Percentiles rank a stretch among this genome's conserved stretches.
Evolutionary conservation across 805 yeast species (phyloP).

Genomic region (Saturnispora kantuleensis): DNA sequence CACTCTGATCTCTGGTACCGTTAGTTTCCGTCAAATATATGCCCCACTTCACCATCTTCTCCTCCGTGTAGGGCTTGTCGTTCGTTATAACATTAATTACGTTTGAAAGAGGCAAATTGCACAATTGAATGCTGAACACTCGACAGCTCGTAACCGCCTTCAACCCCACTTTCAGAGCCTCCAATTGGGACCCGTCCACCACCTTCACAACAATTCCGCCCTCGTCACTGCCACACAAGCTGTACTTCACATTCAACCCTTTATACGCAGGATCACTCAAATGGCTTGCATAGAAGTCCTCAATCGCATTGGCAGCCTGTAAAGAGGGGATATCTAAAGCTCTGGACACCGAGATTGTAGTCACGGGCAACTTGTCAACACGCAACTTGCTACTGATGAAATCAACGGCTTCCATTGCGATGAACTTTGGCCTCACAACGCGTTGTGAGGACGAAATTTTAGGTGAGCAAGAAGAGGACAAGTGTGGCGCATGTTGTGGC

Average conservation of each 20-base stretch:
- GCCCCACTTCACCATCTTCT: conserved; percentile 20
- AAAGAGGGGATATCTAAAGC: conserved; percentile 12
- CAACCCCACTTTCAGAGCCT: conserved; percentile 10
- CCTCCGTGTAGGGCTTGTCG: conserved; percentile 11
- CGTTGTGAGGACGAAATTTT: too few relatives aligned
- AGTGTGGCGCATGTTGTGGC: neutral
- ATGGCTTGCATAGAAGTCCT: conserved; percentile 15
- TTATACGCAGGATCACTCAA: conserved; percentile 12
- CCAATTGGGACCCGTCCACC: conserved; percentile 11
- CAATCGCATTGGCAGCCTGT: conserved; percentile 17
- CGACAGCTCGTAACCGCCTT: conserved; percentile 15
- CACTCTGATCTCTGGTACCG: neutral
- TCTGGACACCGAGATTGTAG: conserved; percentile 19
- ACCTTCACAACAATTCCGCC: conserved; percentile 7
- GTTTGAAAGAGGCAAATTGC: conserved; percentile 14
- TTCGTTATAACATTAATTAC: conserved; percentile 12
- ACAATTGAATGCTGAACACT: conserved; percentile 18
- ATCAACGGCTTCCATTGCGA: neutral
- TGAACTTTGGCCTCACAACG: too few relatives aligned
- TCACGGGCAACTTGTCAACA: conserved; percentile 16
- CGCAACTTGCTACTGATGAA: neutral
- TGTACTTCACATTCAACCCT: conserved; percentile 13
- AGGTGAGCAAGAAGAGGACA: too few relatives aligned
- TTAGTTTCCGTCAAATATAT: conserved; percentile 15
- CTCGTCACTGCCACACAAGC: conserved; percentile 5